phyloP scores from a whole-genome alignment of 2,329 filamentous ascomycete species.

The Trichoderma brevicompactum region DNA sequence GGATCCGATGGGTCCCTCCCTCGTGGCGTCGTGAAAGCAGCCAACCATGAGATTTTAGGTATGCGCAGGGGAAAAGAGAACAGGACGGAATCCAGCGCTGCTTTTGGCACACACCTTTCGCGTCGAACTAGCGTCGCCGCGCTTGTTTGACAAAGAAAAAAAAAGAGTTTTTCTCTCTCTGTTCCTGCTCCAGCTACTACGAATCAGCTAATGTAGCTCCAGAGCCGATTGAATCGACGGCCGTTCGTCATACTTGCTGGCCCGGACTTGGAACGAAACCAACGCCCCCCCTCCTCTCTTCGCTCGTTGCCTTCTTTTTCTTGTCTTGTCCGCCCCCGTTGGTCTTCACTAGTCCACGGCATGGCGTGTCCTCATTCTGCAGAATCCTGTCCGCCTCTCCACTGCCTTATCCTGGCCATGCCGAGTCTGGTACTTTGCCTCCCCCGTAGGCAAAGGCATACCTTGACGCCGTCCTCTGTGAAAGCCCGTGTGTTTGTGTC shows the following conservation, averaged over 20 bases:
- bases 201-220: constrained; percentile 24
- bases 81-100: constrained; percentile 31
- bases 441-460: constrained; percentile 17
- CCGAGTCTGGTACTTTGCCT: constrained; percentile 25
- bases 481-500: constrained; percentile 13
- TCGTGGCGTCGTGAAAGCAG: constrained; percentile 23
- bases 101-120: constrained; percentile 35
- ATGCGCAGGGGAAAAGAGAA: constrained; percentile 14
- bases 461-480: constrained; percentile 17
- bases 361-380: constrained; percentile 34
- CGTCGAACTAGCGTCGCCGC: constrained; percentile 38
- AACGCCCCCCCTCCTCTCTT: constrained; percentile 11
- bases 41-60: constrained; percentile 24
- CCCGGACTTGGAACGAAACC: constrained; percentile 1
- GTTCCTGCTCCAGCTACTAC: constrained; percentile 1
- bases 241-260: constrained; percentile 15
- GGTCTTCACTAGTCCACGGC: constrained; percentile 25
- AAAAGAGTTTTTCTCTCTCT: background rate
- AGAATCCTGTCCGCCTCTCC: constrained; percentile 21
- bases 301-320: constrained; percentile 1
- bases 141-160: constrained; percentile 35
- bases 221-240: constrained; percentile 19
- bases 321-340: background rate
- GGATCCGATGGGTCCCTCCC: constrained; percentile 20
- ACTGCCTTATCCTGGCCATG: constrained; percentile 23